These are phyloP conservation scores for Microascus cirrosus DNA, from an alignment of 2,329 filamentous ascomycete genomes.

Conservation along the genomic window DNA sequence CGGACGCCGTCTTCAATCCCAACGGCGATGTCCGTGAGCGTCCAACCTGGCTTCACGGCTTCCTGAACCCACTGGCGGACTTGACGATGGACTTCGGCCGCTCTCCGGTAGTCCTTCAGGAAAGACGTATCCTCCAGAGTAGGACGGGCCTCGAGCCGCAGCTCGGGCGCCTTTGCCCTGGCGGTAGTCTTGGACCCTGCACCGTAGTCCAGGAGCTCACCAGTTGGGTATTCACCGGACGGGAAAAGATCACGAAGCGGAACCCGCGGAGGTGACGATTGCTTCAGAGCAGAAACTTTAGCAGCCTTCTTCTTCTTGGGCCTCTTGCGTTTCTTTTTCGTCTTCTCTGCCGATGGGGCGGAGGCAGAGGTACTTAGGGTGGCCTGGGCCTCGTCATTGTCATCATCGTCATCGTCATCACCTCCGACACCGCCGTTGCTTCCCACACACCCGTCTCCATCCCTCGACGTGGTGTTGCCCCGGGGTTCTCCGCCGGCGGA, in stretches of 20 bases:
- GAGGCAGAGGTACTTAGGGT: not conserved
- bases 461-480: not conserved
- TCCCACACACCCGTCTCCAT: not conserved
- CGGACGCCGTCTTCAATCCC: slow-evolving; percentile 79
- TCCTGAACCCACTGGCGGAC: slow-evolving; percentile 76
- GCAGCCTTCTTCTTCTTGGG: not conserved
- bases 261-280: not conserved
- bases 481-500: not conserved
- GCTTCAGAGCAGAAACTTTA: not conserved
- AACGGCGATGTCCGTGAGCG: slow-evolving; percentile 70
- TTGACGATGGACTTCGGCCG: slow-evolving; percentile 80
- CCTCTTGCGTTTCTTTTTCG: not conserved
- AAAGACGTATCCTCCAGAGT: not conserved
- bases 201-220: not conserved
- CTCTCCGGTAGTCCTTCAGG: slow-evolving; percentile 62
- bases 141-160: not conserved
- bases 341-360: not conserved
- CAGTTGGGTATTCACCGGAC: not conserved
- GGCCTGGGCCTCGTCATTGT: not conserved
- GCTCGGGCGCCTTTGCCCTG: not conserved
- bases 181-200: not conserved
- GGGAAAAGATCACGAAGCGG: not conserved
- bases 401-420: not conserved
- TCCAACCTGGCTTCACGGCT: slow-evolving; percentile 71
- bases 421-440: not conserved